Evolutionary conservation across 1,139 yeast genomes (phyloP).

Genomic region (Blastobotrys buckinghamii): DNA sequence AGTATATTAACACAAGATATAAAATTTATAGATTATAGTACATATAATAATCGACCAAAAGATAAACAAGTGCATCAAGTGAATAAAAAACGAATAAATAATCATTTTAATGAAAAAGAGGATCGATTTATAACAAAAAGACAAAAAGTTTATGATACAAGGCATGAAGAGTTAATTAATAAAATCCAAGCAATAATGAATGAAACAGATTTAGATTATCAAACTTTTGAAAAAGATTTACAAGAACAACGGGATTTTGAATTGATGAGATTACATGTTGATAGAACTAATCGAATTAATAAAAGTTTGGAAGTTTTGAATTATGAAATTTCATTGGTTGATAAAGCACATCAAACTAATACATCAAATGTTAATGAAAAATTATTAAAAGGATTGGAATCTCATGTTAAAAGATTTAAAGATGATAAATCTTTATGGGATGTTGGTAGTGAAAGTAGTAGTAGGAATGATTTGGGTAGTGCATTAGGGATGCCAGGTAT

Average conservation of each 20-base stretch:
- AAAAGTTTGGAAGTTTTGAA: slow-evolving; percentile 70
- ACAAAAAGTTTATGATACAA: too few relatives aligned
- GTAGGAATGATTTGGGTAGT: slow-evolving; percentile 8
- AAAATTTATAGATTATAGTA: too few relatives aligned
- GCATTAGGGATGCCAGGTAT: slow-evolving; percentile 11
- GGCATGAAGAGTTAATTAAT: background rate
- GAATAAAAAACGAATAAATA: too few relatives aligned
- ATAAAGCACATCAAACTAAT: slow-evolving; percentile 70
- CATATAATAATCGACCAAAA: too few relatives aligned
- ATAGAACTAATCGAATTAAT: slow-evolving; percentile 77
- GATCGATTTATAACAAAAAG: too few relatives aligned
- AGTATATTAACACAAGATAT: too few relatives aligned
- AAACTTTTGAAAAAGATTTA: slow-evolving; percentile 49
- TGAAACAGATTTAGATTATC: slow-evolving; percentile 61
- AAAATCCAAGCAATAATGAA: slow-evolving; percentile 46
- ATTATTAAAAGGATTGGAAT: slow-evolving; percentile 67
- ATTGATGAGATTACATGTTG: slow-evolving; percentile 63
- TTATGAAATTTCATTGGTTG: slow-evolving; percentile 66
- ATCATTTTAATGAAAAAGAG: too few relatives aligned
- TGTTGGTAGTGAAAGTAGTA: slow-evolving; percentile 55
- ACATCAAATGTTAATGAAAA: slow-evolving; percentile 74
- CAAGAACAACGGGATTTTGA: slow-evolving; percentile 81
- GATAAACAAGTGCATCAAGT: too few relatives aligned
- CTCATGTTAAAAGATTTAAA: slow-evolving; percentile 71
- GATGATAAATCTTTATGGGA: slow-evolving; percentile 83